Percentiles rank a stretch among this genome's conserved stretches.
Conservation (phyloP, 129 eudicot species). For the Flaveria linearis region DNA sequence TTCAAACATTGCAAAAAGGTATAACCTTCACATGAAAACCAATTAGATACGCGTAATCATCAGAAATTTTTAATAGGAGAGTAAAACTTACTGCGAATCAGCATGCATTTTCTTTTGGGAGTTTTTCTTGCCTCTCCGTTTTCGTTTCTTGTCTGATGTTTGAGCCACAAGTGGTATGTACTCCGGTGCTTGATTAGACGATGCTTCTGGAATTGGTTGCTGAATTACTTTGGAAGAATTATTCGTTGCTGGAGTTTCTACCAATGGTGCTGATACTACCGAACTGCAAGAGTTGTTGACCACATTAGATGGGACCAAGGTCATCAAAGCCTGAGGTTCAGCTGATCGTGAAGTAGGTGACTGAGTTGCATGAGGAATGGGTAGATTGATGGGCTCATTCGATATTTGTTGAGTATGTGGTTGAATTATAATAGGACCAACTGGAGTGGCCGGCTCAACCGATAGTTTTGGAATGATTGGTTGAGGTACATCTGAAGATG, state of each 20-base stretch:
- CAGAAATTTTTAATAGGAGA: background rate
- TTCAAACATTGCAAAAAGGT: background rate
- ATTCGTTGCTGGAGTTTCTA: background rate
- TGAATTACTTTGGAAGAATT: slow-evolving; percentile 5
- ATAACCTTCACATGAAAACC: background rate
- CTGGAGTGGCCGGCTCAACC: background rate
- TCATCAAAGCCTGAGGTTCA: background rate
- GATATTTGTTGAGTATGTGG: background rate
- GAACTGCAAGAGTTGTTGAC: slow-evolving; percentile 4
- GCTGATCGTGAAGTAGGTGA: background rate
- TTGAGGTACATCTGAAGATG: slow-evolving; percentile 23
- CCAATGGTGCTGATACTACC: background rate
- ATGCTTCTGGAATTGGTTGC: slow-evolving; percentile 11
- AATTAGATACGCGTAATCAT: background rate
- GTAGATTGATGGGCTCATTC: background rate
- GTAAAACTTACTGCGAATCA: slow-evolving; percentile 45
- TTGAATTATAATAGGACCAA: background rate
- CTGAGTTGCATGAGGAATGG: background rate
- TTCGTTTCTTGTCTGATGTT: slow-evolving; percentile 34
- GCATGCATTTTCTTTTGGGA: slow-evolving; percentile 33
- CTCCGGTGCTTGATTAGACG: slow-evolving; percentile 24
- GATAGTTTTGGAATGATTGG: background rate
- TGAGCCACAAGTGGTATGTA: slow-evolving; percentile 16
- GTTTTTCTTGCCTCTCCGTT: slow-evolving; percentile 35
- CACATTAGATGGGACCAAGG: background rate